Evolutionary conservation across 2,329 filamentous ascomycete genomes (phyloP), one percentile per base, ranked within the genome.

Genomic region (Aureobasidium lini): DNA sequence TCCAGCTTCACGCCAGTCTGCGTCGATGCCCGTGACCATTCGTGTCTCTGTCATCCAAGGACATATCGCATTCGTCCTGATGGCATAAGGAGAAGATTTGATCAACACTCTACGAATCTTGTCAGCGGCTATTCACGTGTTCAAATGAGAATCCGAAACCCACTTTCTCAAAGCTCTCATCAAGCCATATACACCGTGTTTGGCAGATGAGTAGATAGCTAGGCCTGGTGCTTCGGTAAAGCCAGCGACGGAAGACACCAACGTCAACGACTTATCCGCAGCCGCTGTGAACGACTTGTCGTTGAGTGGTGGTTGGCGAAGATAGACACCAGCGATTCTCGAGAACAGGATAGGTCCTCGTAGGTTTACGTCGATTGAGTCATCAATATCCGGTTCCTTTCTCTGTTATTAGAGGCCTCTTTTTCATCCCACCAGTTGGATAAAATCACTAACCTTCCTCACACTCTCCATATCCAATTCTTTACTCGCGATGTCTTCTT

Each of bases 121-220:
- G 15, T 31, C 13, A 15, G 23, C 31, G 10, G 8, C 11, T 2
- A 11, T 10, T 16, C 29, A 4, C 13, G 4, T 6, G 29, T 1
- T 6, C n/a, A 16, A 2, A 6, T 23, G 31, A 23, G n/a, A 8
- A 6, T 31, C 11, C 2, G 13, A 29, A 18, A 62, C 64, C 34
- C 69, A 76, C 56, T 64, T 66, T 37, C 76, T 70, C 31, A 81
- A 66, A 16, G 75, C 72, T 23, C 79, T 71, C 73, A 80, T 77
- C 6, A 80, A 68, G 0, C 79, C 79, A 31, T 79, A 70, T 0
- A 81, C 73, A n/a, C 76, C 78, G 62, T 81, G 79, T 63, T 81
- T 80, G 6, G 73, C 70, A 0, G 77, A 69, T 3, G 74, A 73
- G 62, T 82, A 81, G 28, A 79, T 70, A 52, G 76, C 75, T 1